Evolutionary conservation across 768 basidiomycete species (phyloP).

Genomic region (Thelephora aurantiotincta): DNA sequence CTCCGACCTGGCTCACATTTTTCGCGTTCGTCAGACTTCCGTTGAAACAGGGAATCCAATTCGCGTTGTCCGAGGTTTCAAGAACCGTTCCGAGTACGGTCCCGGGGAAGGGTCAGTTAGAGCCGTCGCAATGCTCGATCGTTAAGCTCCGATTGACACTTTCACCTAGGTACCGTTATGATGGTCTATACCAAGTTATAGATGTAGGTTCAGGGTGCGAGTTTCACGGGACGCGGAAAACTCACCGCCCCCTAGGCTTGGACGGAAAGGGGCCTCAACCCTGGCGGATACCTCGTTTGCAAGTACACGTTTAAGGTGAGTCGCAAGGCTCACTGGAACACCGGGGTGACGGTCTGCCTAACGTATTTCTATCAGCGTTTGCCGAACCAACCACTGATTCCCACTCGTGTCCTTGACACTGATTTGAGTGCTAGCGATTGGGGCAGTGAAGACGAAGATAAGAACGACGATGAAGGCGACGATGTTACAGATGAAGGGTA

Average conservation of each 20-base stretch:
- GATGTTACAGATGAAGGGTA: too few relatives aligned
- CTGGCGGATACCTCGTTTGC: constrained; percentile 65
- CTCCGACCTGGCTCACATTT: not conserved
- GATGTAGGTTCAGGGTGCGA: constrained; percentile 26
- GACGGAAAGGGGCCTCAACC: constrained; percentile 58
- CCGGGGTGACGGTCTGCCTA: too few relatives aligned
- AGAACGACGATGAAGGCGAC: too few relatives aligned
- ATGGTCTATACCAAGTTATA: constrained; percentile 74
- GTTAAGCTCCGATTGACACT: not conserved
- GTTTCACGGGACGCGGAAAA: not conserved
- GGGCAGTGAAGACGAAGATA: too few relatives aligned
- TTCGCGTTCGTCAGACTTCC: constrained; percentile 34
- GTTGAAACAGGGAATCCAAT: constrained; percentile 73
- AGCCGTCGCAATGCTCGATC: not conserved
- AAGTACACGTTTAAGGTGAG: constrained; percentile 71
- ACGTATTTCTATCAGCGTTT: too few relatives aligned
- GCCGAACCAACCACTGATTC: too few relatives aligned
- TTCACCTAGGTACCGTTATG: constrained; percentile 64
- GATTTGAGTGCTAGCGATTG: too few relatives aligned
- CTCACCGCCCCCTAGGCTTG: constrained; percentile 36
- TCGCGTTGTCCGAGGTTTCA: constrained; percentile 79
- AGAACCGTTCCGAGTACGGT: constrained; percentile 56
- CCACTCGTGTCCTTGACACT: too few relatives aligned
- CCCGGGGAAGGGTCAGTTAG: constrained; percentile 56
- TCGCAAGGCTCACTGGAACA: too few relatives aligned